A percentile compares a stretch with the other conserved stretches of the same genome.
phyloP scores from a whole-genome alignment of 2,329 filamentous ascomycete species.

The Colletotrichum noveboracense region DNA sequence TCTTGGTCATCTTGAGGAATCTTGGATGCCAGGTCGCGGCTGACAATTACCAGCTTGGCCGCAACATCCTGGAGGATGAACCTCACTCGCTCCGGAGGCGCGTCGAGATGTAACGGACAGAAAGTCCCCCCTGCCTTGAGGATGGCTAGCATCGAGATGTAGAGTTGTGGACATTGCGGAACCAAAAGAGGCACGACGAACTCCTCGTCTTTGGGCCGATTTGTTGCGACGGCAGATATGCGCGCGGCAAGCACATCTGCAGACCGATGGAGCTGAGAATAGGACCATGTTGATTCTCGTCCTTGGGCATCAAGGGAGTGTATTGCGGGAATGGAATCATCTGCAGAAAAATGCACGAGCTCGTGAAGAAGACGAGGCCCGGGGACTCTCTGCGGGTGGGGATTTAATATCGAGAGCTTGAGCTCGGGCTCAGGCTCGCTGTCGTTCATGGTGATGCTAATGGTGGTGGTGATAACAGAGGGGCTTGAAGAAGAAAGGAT shows the following conservation, averaged over 20 bases:
- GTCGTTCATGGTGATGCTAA: not conserved
- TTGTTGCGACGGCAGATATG: constrained; percentile 39
- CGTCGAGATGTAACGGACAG: constrained; percentile 82
- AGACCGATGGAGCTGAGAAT: constrained; percentile 63
- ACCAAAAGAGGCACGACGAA: constrained; percentile 76
- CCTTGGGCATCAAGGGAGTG: constrained; percentile 59
- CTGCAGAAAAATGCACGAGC: constrained; percentile 56
- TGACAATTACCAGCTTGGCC: constrained; percentile 73
- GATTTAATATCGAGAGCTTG: constrained; percentile 51
- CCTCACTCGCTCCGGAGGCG: constrained; percentile 75
- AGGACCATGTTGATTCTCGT: constrained; percentile 57
- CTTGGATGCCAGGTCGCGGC: constrained; percentile 46
- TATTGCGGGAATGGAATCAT: constrained; percentile 56
- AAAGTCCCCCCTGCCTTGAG: constrained; percentile 85
- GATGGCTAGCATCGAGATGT: constrained; percentile 77
- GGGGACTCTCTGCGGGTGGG: constrained; percentile 40
- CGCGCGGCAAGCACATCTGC: constrained; percentile 61
- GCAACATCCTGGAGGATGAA: constrained; percentile 83
- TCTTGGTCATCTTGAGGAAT: constrained; percentile 36
- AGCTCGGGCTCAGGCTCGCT: not conserved
- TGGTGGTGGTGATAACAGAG: not conserved
- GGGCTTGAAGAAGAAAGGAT: not conserved
- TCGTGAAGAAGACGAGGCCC: constrained; percentile 58
- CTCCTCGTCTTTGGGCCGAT: not conserved
- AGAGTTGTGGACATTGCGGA: constrained; percentile 78